Conservation (phyloP, 345 rosid species). For the Acer negundo region DNA sequence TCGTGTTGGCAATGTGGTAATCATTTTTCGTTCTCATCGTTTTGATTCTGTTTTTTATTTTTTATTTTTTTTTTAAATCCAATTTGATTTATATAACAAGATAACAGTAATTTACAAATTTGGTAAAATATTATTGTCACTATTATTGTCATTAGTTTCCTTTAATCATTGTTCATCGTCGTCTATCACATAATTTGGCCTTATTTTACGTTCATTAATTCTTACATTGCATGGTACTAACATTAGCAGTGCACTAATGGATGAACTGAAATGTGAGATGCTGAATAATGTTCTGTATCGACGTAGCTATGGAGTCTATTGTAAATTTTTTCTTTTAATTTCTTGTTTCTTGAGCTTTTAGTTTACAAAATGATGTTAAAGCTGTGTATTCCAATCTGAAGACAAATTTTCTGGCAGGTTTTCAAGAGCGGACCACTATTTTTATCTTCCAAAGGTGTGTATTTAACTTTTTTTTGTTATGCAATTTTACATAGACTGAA, state of each 20-base stretch:
- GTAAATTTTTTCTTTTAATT: background rate
- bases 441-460: constrained; percentile 79
- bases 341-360: constrained; percentile 3
- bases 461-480: constrained; percentile 15
- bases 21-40: background rate
- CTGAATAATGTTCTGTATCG: background rate
- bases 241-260: background rate
- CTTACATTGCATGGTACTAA: background rate
- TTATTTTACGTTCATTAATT: background rate
- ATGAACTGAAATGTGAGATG: background rate
- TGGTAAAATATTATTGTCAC: background rate
- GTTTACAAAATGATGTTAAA: constrained; percentile 1
- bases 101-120: background rate
- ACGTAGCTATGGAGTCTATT: background rate
- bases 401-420: constrained; percentile 49
- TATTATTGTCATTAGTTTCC: background rate
- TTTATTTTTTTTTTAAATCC: background rate
- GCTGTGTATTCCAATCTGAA: background rate
- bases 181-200: background rate
- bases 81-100: background rate
- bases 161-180: background rate
- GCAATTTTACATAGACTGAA: constrained; percentile 1
- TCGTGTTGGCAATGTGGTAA: constrained; percentile 57
- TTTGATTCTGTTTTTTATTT: background rate
- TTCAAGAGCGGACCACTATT: constrained; percentile 86